phyloP scores from a whole-genome alignment of 805 yeast genomes.

The Wickerhamiella qilinensis region DNA sequence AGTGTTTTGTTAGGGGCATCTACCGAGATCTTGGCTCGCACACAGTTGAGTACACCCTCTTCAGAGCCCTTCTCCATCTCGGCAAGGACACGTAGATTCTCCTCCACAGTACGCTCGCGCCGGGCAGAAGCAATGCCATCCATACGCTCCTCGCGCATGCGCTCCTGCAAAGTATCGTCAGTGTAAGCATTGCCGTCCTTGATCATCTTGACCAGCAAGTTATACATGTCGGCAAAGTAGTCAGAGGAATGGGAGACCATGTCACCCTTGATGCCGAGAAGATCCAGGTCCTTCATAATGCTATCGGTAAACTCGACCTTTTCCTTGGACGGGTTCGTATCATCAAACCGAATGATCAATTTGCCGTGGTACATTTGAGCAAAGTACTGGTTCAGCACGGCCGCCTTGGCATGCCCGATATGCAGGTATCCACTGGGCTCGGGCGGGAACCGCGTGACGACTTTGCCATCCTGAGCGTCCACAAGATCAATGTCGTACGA shows the following conservation, averaged over 20 bases:
- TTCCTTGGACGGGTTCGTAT: slow-evolving; percentile 95
- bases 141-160: slow-evolving; percentile 98
- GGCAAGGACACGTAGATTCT: slow-evolving; percentile 71
- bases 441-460: slow-evolving; percentile 98
- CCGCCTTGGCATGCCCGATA: slow-evolving; percentile 99
- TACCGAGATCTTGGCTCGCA: slow-evolving; percentile 93
- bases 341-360: slow-evolving; percentile 91
- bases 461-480: slow-evolving; percentile 85
- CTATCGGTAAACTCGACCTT: slow-evolving; percentile 88
- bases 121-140: slow-evolving; percentile 87
- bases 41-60: slow-evolving; percentile 77
- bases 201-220: slow-evolving; percentile 68
- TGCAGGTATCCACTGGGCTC: slow-evolving; percentile 99
- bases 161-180: slow-evolving; percentile 88
- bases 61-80: slow-evolving; percentile 93
- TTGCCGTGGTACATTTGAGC: slow-evolving; percentile 94
- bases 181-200: slow-evolving; percentile 94
- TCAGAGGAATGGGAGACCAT: slow-evolving; percentile 77
- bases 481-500: slow-evolving; percentile 85
- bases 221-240: slow-evolving; percentile 85
- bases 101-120: slow-evolving; percentile 87
- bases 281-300: slow-evolving; percentile 77
- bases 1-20: slow-evolving; percentile 83
- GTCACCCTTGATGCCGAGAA: slow-evolving; percentile 84
- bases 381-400: slow-evolving; percentile 88